Evolutionary conservation across 1,284 basidiomycete genomes (phyloP).

Genomic region (Fomitopsis schrenkii): DNA sequence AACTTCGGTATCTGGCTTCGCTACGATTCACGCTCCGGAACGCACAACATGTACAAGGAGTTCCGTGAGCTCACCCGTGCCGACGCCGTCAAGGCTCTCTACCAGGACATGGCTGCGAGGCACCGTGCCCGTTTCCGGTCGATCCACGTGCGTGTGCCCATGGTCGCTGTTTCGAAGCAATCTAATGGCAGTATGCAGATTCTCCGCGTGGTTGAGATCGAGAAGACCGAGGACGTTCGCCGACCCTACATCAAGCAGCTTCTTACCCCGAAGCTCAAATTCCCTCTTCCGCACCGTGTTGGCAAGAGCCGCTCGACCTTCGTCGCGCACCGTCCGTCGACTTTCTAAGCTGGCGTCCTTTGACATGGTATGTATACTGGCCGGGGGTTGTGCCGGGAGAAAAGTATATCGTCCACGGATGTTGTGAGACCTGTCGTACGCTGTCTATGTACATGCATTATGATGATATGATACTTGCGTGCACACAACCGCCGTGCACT

Average conservation of each 20-base stretch:
- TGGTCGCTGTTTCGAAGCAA: not conserved
- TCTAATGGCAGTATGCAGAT: conserved; percentile 47
- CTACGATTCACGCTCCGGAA: conserved; percentile 97
- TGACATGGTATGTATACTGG: not conserved
- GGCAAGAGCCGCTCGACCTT: conserved; percentile 69
- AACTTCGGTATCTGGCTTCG: conserved; percentile 99
- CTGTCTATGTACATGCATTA: conserved; percentile 2
- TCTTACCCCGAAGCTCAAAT: conserved; percentile 86
- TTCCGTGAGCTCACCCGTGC: conserved; percentile 95
- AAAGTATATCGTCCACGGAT: not conserved
- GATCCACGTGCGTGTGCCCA: conserved; percentile 73
- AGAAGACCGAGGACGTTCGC: conserved; percentile 91
- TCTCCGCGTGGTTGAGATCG: conserved; percentile 90
- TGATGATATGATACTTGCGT: not conserved
- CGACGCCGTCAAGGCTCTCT: conserved; percentile 94
- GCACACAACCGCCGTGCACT: no score
- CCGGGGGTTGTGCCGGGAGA: not conserved
- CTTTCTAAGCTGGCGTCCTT: conserved; percentile 40
- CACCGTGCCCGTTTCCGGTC: conserved; percentile 99
- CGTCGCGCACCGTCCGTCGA: conserved; percentile 66
- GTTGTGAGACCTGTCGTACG: not conserved
- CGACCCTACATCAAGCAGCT: conserved; percentile 98
- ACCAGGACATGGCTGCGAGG: conserved; percentile 99
- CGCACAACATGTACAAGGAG: conserved; percentile 98
- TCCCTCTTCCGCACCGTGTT: conserved; percentile 96